phyloP scores from a whole-genome alignment of 2,329 filamentous ascomycete species.

The Aspergillus sp. region DNA sequence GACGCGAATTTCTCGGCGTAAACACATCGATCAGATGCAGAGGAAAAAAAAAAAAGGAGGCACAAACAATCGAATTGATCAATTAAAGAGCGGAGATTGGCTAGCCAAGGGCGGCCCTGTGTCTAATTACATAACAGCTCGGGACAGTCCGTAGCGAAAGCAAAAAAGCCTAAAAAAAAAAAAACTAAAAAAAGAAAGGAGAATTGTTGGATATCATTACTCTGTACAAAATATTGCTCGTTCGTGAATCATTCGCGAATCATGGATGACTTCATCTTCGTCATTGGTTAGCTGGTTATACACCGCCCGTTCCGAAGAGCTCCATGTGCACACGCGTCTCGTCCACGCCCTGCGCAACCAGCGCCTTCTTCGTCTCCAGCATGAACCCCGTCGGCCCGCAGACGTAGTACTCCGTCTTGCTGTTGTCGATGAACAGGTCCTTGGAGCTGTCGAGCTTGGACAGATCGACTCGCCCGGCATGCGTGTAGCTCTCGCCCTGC shows the following conservation, averaged over 20 bases:
- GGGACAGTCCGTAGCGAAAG: neutral
- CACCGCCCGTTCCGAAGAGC: constrained; percentile 61
- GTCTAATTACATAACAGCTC: neutral
- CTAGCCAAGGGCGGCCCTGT: neutral
- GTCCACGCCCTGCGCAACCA: constrained; percentile 58
- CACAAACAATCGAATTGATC: too few species aligned
- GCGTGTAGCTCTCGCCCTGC: constrained; percentile 59
- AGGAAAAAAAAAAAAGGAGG: too few species aligned
- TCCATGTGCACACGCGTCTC: constrained; percentile 65
- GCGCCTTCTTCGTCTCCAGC: constrained; percentile 55
- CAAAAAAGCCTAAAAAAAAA: too few species aligned
- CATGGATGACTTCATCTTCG: too few species aligned
- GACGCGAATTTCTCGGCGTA: too few species aligned
- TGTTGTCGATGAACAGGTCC: constrained; percentile 57
- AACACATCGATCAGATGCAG: too few species aligned
- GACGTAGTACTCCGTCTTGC: constrained; percentile 64
- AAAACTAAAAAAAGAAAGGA: too few species aligned
- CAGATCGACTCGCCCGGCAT: constrained; percentile 61
- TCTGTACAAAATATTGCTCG: neutral
- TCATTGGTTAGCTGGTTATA: constrained; percentile 10
- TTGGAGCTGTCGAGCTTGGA: constrained; percentile 52
- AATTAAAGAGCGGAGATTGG: neutral
- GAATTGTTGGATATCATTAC: neutral
- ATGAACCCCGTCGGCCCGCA: constrained; percentile 74
- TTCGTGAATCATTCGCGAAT: neutral